These are phyloP conservation scores for Lecanosticta acicola DNA, from an alignment of 2,329 filamentous ascomycete genomes.

Conservation along the genomic window DNA sequence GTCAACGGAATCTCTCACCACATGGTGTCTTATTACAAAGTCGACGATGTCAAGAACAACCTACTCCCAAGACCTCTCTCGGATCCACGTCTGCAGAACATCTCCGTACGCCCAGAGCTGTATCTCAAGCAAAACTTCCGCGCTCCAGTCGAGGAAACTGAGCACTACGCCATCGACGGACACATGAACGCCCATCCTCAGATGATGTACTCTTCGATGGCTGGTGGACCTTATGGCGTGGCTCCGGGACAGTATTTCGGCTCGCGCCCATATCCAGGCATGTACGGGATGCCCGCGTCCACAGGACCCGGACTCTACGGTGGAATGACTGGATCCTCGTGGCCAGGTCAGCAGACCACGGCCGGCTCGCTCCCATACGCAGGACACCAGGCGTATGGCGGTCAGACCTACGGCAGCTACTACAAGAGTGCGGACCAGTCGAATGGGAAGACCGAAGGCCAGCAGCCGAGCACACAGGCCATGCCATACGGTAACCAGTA, in stretches of 20 bases:
- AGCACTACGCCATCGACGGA: conserved; percentile 34
- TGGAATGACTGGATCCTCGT: conserved; percentile 23
- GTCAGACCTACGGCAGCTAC: conserved; percentile 24
- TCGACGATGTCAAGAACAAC: conserved; percentile 68
- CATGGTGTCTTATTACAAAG: conserved; percentile 80
- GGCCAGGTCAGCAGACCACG: conserved; percentile 24
- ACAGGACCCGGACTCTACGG: conserved; percentile 25
- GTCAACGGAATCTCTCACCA: conserved; percentile 73
- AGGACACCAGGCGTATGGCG: conserved; percentile 21
- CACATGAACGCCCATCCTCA: conserved; percentile 33
- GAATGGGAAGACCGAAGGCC: conserved; percentile 25
- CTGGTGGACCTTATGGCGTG: conserved; percentile 25
- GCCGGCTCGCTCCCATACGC: conserved; percentile 22
- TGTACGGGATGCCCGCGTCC: conserved; percentile 27
- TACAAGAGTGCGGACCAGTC: conserved; percentile 25
- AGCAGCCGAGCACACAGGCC: conserved; percentile 19
- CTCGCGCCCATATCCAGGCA: conserved; percentile 24
- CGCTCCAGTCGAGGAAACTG: conserved; percentile 34
- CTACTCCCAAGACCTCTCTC: conserved; percentile 54
- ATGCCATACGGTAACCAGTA: conserved; percentile 28
- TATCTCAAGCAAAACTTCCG: conserved; percentile 38
- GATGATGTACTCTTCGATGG: conserved; percentile 30
- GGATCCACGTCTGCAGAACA: conserved; percentile 40
- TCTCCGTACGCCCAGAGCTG: conserved; percentile 33
- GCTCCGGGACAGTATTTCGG: conserved; percentile 29